Evolutionary conservation across 495 filamentous ascomycete genomes (phyloP).

Genomic region (Acidomyces sp.): DNA sequence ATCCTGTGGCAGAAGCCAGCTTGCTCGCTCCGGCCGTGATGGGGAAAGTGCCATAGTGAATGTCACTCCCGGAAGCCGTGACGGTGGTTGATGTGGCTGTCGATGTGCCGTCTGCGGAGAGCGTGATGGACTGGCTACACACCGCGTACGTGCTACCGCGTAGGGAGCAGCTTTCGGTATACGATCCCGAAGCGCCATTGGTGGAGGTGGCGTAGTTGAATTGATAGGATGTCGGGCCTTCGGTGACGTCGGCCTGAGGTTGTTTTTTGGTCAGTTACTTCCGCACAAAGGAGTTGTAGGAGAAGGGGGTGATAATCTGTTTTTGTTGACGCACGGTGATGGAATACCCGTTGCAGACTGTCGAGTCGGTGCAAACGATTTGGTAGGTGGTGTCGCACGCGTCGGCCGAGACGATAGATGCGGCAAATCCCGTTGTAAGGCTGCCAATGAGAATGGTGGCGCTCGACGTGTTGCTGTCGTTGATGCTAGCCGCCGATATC

Average conservation of each 20-base stretch:
- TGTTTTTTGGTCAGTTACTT: too few relatives aligned
- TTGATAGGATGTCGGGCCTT: background rate
- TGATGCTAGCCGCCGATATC: background rate
- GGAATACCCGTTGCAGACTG: too few relatives aligned
- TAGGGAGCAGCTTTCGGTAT: slow-evolving; percentile 4
- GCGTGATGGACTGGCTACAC: background rate
- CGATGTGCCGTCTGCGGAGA: background rate
- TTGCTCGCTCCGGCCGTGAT: slow-evolving; percentile 9
- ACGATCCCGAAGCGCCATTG: background rate
- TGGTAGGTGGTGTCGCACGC: slow-evolving; percentile 4
- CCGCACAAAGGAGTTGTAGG: too few relatives aligned
- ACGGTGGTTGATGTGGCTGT: background rate
- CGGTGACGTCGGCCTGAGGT: slow-evolving; percentile 1
- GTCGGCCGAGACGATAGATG: slow-evolving; percentile 1
- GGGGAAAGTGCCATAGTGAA: slow-evolving; percentile 5
- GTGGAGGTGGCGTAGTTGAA: slow-evolving; percentile 1
- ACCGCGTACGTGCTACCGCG: slow-evolving; percentile 6
- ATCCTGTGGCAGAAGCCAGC: slow-evolving; percentile 1
- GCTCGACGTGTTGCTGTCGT: background rate
- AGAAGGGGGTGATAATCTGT: too few relatives aligned
- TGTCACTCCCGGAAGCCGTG: slow-evolving; percentile 2
- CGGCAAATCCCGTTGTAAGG: background rate
- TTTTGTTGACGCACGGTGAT: too few relatives aligned
- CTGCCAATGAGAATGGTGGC: background rate
- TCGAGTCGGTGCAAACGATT: slow-evolving; percentile 2